Evolutionary conservation across 768 basidiomycete genomes (phyloP).

Genomic region (Russula abietina): DNA sequence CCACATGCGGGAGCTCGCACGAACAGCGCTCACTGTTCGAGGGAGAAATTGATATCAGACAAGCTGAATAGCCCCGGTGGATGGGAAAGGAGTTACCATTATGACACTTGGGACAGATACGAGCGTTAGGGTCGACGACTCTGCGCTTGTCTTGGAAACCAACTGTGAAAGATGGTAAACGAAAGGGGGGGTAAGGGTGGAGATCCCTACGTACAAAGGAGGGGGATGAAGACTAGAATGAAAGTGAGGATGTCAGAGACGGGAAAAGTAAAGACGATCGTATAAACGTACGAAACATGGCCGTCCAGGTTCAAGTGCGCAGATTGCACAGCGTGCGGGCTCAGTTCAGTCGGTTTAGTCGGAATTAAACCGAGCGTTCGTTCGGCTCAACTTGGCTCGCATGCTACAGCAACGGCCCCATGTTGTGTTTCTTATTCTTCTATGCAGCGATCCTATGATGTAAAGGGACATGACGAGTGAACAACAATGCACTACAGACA

Average conservation of each 20-base stretch:
- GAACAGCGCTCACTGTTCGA: conserved; percentile 49
- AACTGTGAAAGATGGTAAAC: conserved; percentile 38
- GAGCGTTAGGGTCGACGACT: conserved; percentile 46
- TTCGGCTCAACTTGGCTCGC: background rate
- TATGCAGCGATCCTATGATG: conserved; percentile 10
- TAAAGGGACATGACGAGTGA: conserved; percentile 2
- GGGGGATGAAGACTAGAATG: conserved; percentile 34
- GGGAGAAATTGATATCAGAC: background rate
- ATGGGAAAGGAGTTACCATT: conserved; percentile 44
- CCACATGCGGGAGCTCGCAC: conserved; percentile 63
- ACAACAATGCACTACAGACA: conserved; percentile 21
- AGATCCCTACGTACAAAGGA: conserved; percentile 30
- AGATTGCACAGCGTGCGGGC: background rate
- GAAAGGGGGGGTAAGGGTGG: background rate
- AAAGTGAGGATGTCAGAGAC: background rate
- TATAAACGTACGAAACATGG: conserved; percentile 13
- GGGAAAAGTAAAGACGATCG: background rate
- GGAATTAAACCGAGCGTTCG: background rate
- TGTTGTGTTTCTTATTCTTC: background rate
- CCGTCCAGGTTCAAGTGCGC: background rate
- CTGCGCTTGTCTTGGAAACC: conserved; percentile 59
- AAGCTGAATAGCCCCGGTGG: conserved; percentile 11
- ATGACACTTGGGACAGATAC: conserved; percentile 65
- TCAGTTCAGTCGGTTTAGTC: background rate
- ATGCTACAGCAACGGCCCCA: background rate